Percentiles rank a stretch among this genome's conserved stretches.
Conservation (phyloP, 202 grass and related monocot genomes). For the Digitaria exilis region DNA sequence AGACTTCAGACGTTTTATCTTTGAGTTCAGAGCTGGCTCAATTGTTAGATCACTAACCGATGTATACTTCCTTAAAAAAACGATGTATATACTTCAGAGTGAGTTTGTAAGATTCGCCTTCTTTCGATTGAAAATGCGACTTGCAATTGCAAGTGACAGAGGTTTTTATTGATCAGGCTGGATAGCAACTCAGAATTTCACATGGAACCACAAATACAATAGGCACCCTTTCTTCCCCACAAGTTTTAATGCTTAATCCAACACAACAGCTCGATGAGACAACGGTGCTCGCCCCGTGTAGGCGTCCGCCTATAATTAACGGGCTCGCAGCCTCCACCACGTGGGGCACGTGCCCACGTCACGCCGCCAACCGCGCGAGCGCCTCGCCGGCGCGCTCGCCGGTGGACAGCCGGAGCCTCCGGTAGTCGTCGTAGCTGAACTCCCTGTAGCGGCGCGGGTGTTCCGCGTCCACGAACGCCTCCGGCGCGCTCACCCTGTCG, state of each 20-base stretch:
- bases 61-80: too few relatives aligned
- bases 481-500: conserved; percentile 61
- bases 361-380: conserved; percentile 35
- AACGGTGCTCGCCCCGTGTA: neutral
- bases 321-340: neutral
- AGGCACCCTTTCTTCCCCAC: neutral
- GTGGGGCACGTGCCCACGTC: neutral
- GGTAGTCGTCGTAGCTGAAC: conserved; percentile 65
- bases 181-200: neutral
- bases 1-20: too few relatives aligned
- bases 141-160: neutral
- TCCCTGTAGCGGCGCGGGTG: conserved; percentile 61
- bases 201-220: neutral
- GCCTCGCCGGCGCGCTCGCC: conserved; percentile 65
- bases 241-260: neutral
- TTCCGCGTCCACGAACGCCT: conserved; percentile 47
- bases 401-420: conserved; percentile 57
- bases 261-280: neutral
- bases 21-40: too few relatives aligned
- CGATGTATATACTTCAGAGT: too few relatives aligned
- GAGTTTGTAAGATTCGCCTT: too few relatives aligned
- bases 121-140: too few relatives aligned
- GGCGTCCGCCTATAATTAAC: neutral
- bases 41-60: too few relatives aligned
- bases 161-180: conserved; percentile 8